These are phyloP conservation scores for Phialocephala sp. DNA, from an alignment of 2,329 filamentous ascomycete species.

Conservation along the genomic window DNA sequence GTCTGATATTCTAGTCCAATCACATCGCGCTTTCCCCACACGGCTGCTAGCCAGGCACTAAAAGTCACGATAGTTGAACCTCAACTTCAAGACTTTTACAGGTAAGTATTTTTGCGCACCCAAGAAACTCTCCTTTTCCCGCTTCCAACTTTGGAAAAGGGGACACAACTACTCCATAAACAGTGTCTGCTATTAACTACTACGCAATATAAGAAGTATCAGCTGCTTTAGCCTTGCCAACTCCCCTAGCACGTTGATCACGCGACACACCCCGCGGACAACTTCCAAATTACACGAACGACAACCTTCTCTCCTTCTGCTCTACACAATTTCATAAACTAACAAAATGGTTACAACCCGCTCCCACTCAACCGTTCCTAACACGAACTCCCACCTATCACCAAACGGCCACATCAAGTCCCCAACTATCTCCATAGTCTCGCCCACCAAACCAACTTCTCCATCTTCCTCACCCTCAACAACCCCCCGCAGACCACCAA, in stretches of 20 bases:
- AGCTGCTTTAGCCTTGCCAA: not conserved
- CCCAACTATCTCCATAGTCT: not conserved
- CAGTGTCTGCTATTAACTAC: not conserved
- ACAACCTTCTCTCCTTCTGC: not conserved
- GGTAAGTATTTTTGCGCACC: not conserved
- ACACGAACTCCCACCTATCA: not conserved
- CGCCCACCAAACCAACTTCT: not conserved
- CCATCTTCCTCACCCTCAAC: too few relatives aligned
- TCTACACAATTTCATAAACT: not conserved
- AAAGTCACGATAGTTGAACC: conserved; percentile 10
- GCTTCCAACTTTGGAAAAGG: not conserved
- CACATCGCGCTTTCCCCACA: not conserved
- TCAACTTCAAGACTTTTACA: conserved; percentile 2
- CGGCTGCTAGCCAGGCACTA: not conserved
- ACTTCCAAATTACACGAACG: not conserved
- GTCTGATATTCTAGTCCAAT: not conserved
- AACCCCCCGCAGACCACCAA: not conserved
- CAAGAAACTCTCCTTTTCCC: not conserved
- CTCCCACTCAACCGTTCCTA: not conserved
- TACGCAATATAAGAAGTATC: not conserved
- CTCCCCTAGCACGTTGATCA: not conserved
- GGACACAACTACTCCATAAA: not conserved
- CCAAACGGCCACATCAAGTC: not conserved
- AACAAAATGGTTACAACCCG: conserved; percentile 1
- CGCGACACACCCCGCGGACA: not conserved